Evolutionary conservation across 805 yeast genomes (phyloP).

Genomic region (Teunomyces stri): DNA sequence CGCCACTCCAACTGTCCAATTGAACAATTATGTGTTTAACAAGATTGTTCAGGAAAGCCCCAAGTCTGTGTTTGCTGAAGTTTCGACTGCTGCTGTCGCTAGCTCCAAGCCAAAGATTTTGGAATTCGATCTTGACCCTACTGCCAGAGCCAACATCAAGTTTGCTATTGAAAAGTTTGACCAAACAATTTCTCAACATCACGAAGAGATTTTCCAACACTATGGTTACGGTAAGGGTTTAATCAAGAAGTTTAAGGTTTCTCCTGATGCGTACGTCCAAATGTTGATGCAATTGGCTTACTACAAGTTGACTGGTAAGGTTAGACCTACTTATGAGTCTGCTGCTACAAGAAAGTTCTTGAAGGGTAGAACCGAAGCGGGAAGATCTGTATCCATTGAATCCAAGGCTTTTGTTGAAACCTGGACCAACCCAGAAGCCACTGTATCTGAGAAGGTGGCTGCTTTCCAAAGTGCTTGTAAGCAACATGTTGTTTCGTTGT

Average conservation of each 20-base stretch:
- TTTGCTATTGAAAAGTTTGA: conserved; percentile 58
- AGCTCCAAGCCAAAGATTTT: conserved; percentile 27
- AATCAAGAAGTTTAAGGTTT: conserved; percentile 78
- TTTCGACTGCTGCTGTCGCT: conserved; percentile 17
- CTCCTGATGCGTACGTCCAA: conserved; percentile 94
- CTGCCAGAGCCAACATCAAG: conserved; percentile 48
- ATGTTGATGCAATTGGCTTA: conserved; percentile 89
- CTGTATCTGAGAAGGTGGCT: conserved; percentile 55
- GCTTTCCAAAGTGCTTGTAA: conserved; percentile 71
- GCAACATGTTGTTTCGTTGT: conserved; percentile 72
- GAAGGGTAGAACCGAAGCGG: conserved; percentile 93
- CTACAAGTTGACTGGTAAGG: conserved; percentile 74
- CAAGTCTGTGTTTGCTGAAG: conserved; percentile 23
- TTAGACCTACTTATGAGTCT: conserved; percentile 91
- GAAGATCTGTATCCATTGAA: conserved; percentile 77
- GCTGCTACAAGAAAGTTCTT: conserved; percentile 90
- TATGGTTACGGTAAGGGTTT: conserved; percentile 81
- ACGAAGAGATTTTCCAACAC: conserved; percentile 75
- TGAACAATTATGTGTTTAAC: conserved; percentile 72
- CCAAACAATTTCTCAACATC: conserved; percentile 60
- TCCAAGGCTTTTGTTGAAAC: conserved; percentile 67
- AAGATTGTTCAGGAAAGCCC: conserved; percentile 52
- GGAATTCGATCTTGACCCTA: conserved; percentile 58
- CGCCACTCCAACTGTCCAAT: conserved; percentile 89
- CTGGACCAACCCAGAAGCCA: conserved; percentile 58